Evolutionary conservation across 164 flowering plant genomes (phyloP).

Genomic region (Aristolochia californica): DNA sequence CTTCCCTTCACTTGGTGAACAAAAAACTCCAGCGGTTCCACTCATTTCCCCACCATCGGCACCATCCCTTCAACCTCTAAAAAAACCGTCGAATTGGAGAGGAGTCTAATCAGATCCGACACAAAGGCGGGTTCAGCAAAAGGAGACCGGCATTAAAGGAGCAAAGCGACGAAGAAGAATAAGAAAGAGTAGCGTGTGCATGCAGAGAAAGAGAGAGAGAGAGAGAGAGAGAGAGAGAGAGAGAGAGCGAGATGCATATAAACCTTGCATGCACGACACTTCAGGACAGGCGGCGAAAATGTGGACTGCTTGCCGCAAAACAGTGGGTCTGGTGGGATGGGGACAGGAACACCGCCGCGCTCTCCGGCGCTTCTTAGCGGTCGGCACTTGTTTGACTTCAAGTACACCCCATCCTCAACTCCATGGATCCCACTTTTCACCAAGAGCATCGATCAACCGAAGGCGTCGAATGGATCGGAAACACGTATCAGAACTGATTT

Average conservation of each 20-base stretch:
- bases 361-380: too few relatives aligned
- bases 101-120: not conserved
- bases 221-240: too few relatives aligned
- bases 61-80: not conserved
- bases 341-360: too few relatives aligned
- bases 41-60: not conserved
- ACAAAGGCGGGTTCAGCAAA: not conserved
- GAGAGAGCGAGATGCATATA: not conserved
- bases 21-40: slow-evolving; percentile 4
- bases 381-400: too few relatives aligned
- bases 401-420: too few relatives aligned
- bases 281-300: slow-evolving; percentile 17
- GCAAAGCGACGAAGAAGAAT: too few relatives aligned
- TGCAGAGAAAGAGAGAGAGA: slow-evolving; percentile 12
- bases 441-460: too few relatives aligned
- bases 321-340: too few relatives aligned
- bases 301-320: too few relatives aligned
- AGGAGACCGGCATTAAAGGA: slow-evolving; percentile 4
- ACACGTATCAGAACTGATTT: too few relatives aligned
- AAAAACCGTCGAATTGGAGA: not conserved
- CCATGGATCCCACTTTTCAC: too few relatives aligned
- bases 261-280: slow-evolving; percentile 43
- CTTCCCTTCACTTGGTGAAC: not conserved
- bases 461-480: too few relatives aligned
- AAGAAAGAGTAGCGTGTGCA: slow-evolving; percentile 18